These are phyloP conservation scores for Aspergillus quadricinctus DNA, from an alignment of 2,329 filamentous ascomycete species.

Conservation along the genomic window DNA sequence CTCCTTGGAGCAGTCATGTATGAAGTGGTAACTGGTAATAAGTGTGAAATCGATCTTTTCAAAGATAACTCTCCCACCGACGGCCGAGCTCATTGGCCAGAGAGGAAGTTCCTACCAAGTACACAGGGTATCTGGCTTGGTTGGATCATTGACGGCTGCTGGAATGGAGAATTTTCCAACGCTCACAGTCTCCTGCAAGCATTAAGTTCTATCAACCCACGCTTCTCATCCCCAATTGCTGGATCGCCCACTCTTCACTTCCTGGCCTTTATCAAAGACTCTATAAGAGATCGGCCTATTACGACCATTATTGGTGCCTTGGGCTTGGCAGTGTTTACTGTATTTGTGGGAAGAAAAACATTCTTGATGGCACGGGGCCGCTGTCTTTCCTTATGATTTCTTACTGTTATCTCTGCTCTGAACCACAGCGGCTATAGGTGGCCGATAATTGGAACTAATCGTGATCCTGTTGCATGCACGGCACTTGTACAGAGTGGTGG, in stretches of 20 bases:
- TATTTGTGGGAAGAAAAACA: slow-evolving; percentile 3
- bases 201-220: background rate
- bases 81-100: slow-evolving; percentile 16
- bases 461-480: too few species aligned
- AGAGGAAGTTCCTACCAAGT: slow-evolving; percentile 19
- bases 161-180: slow-evolving; percentile 12
- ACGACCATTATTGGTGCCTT: slow-evolving; percentile 3
- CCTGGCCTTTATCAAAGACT: background rate
- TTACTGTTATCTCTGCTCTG: background rate
- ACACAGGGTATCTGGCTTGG: slow-evolving; percentile 24
- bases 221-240: background rate
- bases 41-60: slow-evolving; percentile 23
- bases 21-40: slow-evolving; percentile 20
- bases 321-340: slow-evolving; percentile 1
- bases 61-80: slow-evolving; percentile 11
- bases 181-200: slow-evolving; percentile 4
- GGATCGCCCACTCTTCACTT: background rate
- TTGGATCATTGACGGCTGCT: slow-evolving; percentile 24
- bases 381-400: background rate
- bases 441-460: too few species aligned
- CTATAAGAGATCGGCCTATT: slow-evolving; percentile 1
- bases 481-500: too few species aligned
- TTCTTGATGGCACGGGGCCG: background rate
- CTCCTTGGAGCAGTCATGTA: slow-evolving; percentile 30
- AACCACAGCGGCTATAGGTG: too few species aligned